Percentiles rank a stretch among this genome's conserved stretches.
phyloP scores from a whole-genome alignment of 2,329 filamentous ascomycete genomes.

The Colletotrichum sublineola region DNA sequence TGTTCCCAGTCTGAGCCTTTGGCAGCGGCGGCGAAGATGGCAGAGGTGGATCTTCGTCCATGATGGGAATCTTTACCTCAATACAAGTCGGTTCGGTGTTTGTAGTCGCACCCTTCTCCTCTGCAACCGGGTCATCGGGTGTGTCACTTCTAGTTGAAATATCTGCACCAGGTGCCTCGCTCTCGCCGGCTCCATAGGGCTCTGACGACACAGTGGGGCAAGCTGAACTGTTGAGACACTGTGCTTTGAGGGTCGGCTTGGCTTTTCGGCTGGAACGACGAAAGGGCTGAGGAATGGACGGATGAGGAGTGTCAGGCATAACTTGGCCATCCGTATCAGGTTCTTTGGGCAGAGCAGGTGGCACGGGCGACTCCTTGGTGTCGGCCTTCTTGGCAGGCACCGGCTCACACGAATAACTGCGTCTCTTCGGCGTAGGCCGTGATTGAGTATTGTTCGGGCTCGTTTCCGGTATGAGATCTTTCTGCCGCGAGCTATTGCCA shows the following conservation, averaged over 20 bases:
- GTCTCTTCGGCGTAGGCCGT: not conserved
- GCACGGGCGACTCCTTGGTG: not conserved
- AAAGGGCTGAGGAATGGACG: slow-evolving; percentile 15
- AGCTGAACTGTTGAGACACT: not conserved
- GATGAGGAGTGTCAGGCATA: not conserved
- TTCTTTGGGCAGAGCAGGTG: not conserved
- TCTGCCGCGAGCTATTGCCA: slow-evolving; percentile 34
- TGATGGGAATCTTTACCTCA: too few relatives aligned
- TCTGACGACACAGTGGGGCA: not conserved
- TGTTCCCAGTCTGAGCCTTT: not conserved
- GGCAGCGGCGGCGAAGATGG: slow-evolving; percentile 36
- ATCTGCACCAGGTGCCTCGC: not conserved
- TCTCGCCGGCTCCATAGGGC: not conserved
- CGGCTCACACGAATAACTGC: slow-evolving; percentile 7
- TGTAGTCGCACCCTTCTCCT: not conserved
- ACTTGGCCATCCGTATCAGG: not conserved
- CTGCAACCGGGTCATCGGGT: too few relatives aligned
- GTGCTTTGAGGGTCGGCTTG: slow-evolving; percentile 31
- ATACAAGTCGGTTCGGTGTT: not conserved
- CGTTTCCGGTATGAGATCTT: slow-evolving; percentile 49
- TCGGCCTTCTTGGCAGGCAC: not conserved
- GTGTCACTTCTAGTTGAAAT: too few relatives aligned
- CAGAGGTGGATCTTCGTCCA: slow-evolving; percentile 9
- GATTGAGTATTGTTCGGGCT: slow-evolving; percentile 46
- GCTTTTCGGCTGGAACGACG: slow-evolving; percentile 35